Conservation (phyloP, 2,329 filamentous ascomycete species). For the Apiospora sp. region DNA sequence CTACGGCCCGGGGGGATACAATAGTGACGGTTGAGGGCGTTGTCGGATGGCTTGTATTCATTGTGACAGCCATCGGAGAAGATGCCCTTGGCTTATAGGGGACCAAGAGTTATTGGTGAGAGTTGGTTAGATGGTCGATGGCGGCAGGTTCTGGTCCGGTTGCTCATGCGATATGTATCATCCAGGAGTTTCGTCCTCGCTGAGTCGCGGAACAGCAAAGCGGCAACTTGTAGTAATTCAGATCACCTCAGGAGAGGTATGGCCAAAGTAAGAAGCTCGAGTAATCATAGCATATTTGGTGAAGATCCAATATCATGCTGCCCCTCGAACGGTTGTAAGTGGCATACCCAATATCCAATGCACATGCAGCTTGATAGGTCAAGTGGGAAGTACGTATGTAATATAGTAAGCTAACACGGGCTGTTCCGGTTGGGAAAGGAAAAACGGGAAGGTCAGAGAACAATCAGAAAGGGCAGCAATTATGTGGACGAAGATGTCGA, state of each 20-base stretch:
- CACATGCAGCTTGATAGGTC: neutral
- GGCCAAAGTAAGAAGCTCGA: neutral
- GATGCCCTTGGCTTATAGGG: neutral
- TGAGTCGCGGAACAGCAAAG: neutral
- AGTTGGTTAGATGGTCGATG: constrained; percentile 1
- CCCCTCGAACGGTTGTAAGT: neutral
- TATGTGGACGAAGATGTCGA: neutral
- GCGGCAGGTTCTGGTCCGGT: neutral
- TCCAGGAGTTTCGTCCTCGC: neutral
- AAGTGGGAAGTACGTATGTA: neutral
- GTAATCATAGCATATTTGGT: constrained; percentile 4
- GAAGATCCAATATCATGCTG: neutral
- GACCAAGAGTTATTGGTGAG: neutral
- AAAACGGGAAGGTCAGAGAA: neutral
- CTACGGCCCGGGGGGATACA: constrained; percentile 38
- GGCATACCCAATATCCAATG: neutral
- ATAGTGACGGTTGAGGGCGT: constrained; percentile 32
- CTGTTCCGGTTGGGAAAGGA: neutral
- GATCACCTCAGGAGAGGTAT: neutral
- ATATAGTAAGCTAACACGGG: neutral
- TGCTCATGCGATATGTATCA: neutral
- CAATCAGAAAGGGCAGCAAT: neutral
- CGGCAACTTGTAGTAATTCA: neutral
- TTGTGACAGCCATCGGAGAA: constrained; percentile 12
- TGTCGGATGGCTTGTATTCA: constrained; percentile 12